phyloP scores from a whole-genome alignment of 495 filamentous ascomycete genomes.

The Filosporella fistucella region DNA sequence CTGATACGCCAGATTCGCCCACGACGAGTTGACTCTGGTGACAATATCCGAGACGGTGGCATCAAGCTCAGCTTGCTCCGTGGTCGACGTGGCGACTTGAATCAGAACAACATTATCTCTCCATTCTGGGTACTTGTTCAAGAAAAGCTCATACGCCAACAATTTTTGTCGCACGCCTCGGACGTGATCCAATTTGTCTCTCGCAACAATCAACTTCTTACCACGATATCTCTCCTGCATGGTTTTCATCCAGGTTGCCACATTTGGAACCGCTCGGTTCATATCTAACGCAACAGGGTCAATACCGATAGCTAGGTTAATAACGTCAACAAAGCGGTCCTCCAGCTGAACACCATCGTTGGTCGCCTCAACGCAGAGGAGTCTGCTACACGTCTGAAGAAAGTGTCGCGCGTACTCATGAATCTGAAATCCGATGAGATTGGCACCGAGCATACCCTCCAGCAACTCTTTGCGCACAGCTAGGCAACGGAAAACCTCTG shows the following conservation, averaged over 20 bases:
- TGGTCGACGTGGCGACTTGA: constrained; percentile 86
- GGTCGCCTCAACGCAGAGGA: constrained; percentile 82
- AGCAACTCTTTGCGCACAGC: constrained; percentile 79
- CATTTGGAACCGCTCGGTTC: constrained; percentile 67
- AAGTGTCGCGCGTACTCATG: constrained; percentile 91
- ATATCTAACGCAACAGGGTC: constrained; percentile 71
- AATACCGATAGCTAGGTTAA: constrained; percentile 72
- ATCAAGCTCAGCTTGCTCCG: constrained; percentile 79
- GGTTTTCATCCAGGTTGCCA: constrained; percentile 69
- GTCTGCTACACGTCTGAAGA: constrained; percentile 84
- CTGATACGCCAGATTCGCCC: constrained; percentile 83
- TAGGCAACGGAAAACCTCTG: constrained; percentile 88
- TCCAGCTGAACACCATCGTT: constrained; percentile 86
- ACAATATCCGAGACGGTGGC: constrained; percentile 88
- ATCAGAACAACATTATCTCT: constrained; percentile 81
- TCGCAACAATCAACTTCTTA: constrained; percentile 84
- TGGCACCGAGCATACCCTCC: constrained; percentile 86
- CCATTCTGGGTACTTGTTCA: constrained; percentile 89
- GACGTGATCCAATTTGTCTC: constrained; percentile 89
- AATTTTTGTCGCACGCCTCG: constrained; percentile 89
- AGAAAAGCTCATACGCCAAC: constrained; percentile 86
- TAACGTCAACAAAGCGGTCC: constrained; percentile 84
- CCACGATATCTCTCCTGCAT: constrained; percentile 76
- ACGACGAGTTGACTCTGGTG: constrained; percentile 82
- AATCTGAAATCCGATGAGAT: constrained; percentile 88